Evolutionary conservation across 345 rosid genomes (phyloP), one percentile per base, ranked within the genome.

Genomic region (Populus tremula): DNA sequence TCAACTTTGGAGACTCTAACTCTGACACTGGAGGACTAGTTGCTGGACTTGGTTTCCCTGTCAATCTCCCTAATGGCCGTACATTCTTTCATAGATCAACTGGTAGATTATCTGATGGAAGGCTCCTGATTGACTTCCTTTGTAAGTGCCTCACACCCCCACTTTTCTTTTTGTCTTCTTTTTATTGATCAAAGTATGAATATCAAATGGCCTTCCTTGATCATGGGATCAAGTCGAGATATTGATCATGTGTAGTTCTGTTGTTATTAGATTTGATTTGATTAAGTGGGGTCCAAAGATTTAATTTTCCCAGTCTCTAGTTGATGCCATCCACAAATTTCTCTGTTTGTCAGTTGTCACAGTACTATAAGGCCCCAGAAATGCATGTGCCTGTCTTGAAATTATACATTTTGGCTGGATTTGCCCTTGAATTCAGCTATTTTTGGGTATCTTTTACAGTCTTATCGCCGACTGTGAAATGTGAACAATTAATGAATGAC

Each of bases 21-120:
- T 92, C 98, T 41, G 97, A 92, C 88, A 91, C 97, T 2, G 98
- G 98, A n/a, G 97, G 92, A 12, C 98, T 93, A n/a, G 66, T 64
- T 29, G 91, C 95, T 18, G 98, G 95, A 18, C 94, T 92, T 36
- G 98, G 98, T 18, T 92, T 90, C 78, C 72, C 87, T 29, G 87
- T 94, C 73, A 83, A 81, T 72, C 80, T 77, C 11, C 98, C 98
- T 2, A 84, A 94, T 64, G 97, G 94, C 79, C 91, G 95, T 18
- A 67, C 86, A 10, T 94, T 89, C 83, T 94, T 92, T 76, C 87
- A 77, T 71, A 77, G 86, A 73, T 88, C 95, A 63, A 91, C 97
- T 21, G 98, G 98, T 38, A 70, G 98, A 23, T 76, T 94, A 59
- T 92, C 93, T 21, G 97, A 94, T 36, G 98, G 98, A n/a, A 89